Percentiles rank a stretch among this genome's conserved stretches.
Evolutionary conservation across 2,329 filamentous ascomycete species (phyloP).

Genomic region (Colletotrichum spaethianum): DNA sequence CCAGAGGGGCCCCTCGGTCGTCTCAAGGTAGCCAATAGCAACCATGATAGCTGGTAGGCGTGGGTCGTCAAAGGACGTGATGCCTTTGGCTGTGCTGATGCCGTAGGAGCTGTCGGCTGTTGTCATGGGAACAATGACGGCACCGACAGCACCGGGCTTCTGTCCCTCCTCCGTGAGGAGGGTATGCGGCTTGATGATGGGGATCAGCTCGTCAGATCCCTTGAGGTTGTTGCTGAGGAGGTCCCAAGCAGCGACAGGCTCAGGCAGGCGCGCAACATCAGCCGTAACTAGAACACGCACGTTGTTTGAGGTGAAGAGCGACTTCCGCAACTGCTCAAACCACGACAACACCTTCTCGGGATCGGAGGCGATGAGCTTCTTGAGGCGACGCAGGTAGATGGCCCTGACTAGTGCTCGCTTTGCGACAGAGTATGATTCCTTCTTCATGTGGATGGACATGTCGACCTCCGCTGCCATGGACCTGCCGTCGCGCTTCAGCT

Average conservation of each 20-base stretch:
- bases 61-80: conserved; percentile 82
- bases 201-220: conserved; percentile 65
- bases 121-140: conserved; percentile 89
- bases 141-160: conserved; percentile 79
- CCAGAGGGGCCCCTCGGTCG: conserved; percentile 95
- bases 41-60: conserved; percentile 88
- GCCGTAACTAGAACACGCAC: conserved; percentile 88
- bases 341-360: conserved; percentile 82
- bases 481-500: conserved; percentile 88
- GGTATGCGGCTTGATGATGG: conserved; percentile 78
- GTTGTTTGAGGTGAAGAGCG: conserved; percentile 87
- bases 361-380: conserved; percentile 83
- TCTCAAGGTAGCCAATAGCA: conserved; percentile 90
- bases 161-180: conserved; percentile 83
- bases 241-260: conserved; percentile 87
- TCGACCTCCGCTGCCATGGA: conserved; percentile 76
- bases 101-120: conserved; percentile 94
- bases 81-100: conserved; percentile 80
- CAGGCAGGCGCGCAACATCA: conserved; percentile 79
- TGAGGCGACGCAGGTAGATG: conserved; percentile 87
- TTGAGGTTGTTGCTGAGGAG: conserved; percentile 66
- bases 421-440: conserved; percentile 82
- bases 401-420: conserved; percentile 88
- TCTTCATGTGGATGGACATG: conserved; percentile 84
- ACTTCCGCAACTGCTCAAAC: conserved; percentile 82